phyloP scores from a whole-genome alignment of 768 basidiomycete genomes.

The Pleurotus ostreatus region DNA sequence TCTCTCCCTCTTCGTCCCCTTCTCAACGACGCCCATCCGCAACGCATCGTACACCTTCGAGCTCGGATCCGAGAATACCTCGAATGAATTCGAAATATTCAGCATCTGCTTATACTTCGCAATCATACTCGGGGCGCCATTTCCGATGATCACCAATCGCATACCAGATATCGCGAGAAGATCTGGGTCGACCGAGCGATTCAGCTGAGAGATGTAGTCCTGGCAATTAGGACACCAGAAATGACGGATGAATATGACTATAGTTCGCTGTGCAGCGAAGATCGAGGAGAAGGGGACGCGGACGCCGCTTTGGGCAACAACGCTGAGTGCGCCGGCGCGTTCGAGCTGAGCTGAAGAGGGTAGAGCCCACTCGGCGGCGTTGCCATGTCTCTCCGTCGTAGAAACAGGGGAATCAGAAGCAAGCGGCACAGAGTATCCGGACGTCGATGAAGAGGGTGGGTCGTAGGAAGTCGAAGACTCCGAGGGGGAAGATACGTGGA shows the following conservation, averaged over 20 bases:
- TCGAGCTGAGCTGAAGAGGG: conserved; percentile 56
- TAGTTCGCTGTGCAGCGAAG: conserved; percentile 47
- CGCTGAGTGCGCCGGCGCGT: conserved; percentile 55
- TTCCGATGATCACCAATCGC: conserved; percentile 70
- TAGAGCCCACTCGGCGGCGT: conserved; percentile 35
- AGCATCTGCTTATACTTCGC: conserved; percentile 77
- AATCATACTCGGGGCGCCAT: conserved; percentile 75
- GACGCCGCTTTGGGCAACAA: conserved; percentile 66
- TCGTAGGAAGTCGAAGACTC: conserved; percentile 4
- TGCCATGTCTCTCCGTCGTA: neutral
- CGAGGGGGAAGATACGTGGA: conserved; percentile 3
- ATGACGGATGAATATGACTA: conserved; percentile 84
- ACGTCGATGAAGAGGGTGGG: conserved; percentile 4
- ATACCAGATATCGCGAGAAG: conserved; percentile 31
- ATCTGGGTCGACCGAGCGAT: conserved; percentile 37
- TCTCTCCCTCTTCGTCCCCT: conserved; percentile 1
- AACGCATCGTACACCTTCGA: conserved; percentile 65
- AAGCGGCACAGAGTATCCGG: conserved; percentile 1
- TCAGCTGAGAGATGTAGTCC: conserved; percentile 78
- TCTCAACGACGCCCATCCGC: conserved; percentile 50
- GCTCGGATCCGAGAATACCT: conserved; percentile 77
- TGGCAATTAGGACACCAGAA: conserved; percentile 88
- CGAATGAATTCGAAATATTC: conserved; percentile 61
- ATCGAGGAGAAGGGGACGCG: conserved; percentile 67
- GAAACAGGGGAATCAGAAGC: conserved; percentile 1